Evolutionary conservation across 2,329 filamentous ascomycete genomes (phyloP).

Genomic region (Lecanicillium sp.): DNA sequence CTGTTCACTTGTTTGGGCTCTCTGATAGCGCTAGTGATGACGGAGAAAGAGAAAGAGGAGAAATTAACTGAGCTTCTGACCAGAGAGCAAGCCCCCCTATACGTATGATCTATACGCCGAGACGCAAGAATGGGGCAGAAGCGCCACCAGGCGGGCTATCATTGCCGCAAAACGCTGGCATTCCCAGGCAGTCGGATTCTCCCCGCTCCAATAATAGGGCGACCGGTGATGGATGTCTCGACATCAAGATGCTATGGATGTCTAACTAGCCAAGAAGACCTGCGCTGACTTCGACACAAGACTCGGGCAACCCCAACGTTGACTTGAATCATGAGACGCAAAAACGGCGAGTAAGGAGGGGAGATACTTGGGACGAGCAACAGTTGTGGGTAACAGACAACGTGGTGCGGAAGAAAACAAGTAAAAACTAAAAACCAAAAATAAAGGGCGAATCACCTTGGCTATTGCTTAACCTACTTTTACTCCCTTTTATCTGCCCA

Average conservation of each 20-base stretch:
- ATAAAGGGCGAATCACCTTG: too few species aligned
- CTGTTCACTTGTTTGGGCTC: constrained; percentile 3
- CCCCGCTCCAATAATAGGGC: neutral
- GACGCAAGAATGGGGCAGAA: constrained; percentile 11
- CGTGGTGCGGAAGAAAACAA: constrained; percentile 6
- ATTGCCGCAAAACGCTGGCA: constrained; percentile 4
- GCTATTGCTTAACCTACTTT: too few species aligned
- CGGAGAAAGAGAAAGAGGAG: neutral
- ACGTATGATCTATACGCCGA: constrained; percentile 12
- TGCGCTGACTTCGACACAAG: neutral
- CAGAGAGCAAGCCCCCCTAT: constrained; percentile 8
- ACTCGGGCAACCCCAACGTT: neutral
- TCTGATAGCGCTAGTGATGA: constrained; percentile 6
- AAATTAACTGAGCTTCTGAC: neutral
- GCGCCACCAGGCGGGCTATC: constrained; percentile 8
- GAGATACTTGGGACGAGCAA: constrained; percentile 1
- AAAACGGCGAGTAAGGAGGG: constrained; percentile 3
- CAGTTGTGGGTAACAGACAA: constrained; percentile 5
- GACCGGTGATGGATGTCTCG: neutral
- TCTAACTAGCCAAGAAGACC: neutral
- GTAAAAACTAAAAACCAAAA: neutral
- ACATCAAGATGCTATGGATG: neutral
- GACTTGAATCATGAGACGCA: constrained; percentile 1
- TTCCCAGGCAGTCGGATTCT: constrained; percentile 8
- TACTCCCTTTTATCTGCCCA: neutral